Evolutionary conservation across 257 asterid species (phyloP).

Genomic region (Capsicum pubescens): DNA sequence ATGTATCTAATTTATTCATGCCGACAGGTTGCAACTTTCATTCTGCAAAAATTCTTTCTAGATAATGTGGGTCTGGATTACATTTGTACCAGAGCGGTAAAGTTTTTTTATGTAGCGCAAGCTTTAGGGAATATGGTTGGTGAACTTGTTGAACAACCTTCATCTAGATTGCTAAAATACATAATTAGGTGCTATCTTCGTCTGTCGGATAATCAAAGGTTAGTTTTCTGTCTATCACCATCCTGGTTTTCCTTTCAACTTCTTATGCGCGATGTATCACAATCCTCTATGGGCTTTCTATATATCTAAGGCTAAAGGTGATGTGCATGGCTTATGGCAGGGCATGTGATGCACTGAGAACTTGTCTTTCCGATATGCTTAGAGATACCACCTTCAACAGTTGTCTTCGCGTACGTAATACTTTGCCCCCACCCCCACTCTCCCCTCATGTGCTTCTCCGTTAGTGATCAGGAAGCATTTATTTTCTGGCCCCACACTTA

Average conservation of each 20-base stretch:
- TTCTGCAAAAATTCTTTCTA: slow-evolving; percentile 42
- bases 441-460: background rate
- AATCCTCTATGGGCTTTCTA: slow-evolving; percentile 14
- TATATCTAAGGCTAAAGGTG: background rate
- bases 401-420: slow-evolving; percentile 42
- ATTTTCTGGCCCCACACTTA: background rate
- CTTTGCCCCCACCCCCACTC: background rate
- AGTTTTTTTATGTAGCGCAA: slow-evolving; percentile 41
- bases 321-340: slow-evolving; percentile 30
- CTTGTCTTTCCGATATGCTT: slow-evolving; percentile 40
- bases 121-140: slow-evolving; percentile 41
- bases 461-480: background rate
- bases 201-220: slow-evolving; percentile 46
- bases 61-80: slow-evolving; percentile 44
- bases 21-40: slow-evolving; percentile 47
- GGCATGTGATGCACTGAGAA: slow-evolving; percentile 36
- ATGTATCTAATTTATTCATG: background rate
- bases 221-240: slow-evolving; percentile 12
- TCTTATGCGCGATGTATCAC: background rate
- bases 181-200: slow-evolving; percentile 48
- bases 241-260: background rate
- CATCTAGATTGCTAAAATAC: slow-evolving; percentile 39
- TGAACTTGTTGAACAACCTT: slow-evolving; percentile 39
- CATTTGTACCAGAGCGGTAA: slow-evolving; percentile 36
- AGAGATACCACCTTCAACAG: slow-evolving; percentile 44